These are phyloP conservation scores for Ogataea ramenticola DNA, from an alignment of 805 yeast species.

Conservation along the genomic window DNA sequence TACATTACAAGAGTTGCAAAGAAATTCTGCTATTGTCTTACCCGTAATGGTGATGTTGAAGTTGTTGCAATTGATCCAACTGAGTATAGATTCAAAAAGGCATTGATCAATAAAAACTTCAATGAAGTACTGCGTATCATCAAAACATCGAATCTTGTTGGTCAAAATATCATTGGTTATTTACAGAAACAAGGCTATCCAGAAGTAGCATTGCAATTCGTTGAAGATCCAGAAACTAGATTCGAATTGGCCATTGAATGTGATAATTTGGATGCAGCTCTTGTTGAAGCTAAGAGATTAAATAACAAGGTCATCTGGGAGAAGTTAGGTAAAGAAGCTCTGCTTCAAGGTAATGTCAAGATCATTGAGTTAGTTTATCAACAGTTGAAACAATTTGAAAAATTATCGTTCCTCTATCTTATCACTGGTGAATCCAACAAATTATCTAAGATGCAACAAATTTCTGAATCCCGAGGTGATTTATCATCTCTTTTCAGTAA, in stretches of 20 bases:
- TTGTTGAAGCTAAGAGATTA: slow-evolving; percentile 76
- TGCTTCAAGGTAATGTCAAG: slow-evolving; percentile 80
- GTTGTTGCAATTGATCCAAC: slow-evolving; percentile 83
- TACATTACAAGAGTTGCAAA: slow-evolving; percentile 72
- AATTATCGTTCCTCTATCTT: slow-evolving; percentile 81
- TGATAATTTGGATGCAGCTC: slow-evolving; percentile 82
- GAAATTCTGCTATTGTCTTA: slow-evolving; percentile 68
- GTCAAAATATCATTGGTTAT: slow-evolving; percentile 94
- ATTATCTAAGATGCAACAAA: slow-evolving; percentile 75
- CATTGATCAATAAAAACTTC: slow-evolving; percentile 83
- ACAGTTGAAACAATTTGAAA: slow-evolving; percentile 79
- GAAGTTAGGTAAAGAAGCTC: slow-evolving; percentile 76
- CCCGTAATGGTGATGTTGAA: slow-evolving; percentile 80
- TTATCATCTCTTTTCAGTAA: slow-evolving; percentile 74
- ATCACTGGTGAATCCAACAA: slow-evolving; percentile 74
- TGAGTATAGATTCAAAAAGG: slow-evolving; percentile 92
- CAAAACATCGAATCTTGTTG: slow-evolving; percentile 83
- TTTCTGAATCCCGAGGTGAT: slow-evolving; percentile 86
- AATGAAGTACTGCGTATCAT: slow-evolving; percentile 87
- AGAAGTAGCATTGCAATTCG: slow-evolving; percentile 95
- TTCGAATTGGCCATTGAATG: slow-evolving; percentile 94
- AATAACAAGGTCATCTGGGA: slow-evolving; percentile 70
- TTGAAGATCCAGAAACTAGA: slow-evolving; percentile 91
- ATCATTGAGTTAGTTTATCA: slow-evolving; percentile 85
- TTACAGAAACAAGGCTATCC: slow-evolving; percentile 94